A percentile compares a stretch with the other conserved stretches of the same genome.
phyloP scores from a whole-genome alignment of 2,329 filamentous ascomycete genomes.

The Cadophora gregata region DNA sequence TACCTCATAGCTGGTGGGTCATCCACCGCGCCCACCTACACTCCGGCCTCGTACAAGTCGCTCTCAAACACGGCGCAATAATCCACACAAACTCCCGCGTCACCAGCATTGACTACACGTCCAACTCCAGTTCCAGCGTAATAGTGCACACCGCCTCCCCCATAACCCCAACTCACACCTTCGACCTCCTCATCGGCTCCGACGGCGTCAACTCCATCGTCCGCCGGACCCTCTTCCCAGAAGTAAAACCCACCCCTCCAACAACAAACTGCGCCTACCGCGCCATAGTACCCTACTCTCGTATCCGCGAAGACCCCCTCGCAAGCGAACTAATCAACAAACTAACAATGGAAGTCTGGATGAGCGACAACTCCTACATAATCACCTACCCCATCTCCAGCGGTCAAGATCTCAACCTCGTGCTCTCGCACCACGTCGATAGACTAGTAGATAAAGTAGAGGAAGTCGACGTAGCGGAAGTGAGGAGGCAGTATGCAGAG shows the following conservation, averaged over 20 bases:
- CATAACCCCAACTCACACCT: constrained; percentile 39
- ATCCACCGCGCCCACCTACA: constrained; percentile 55
- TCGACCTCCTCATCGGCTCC: constrained; percentile 48
- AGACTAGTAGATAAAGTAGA: constrained; percentile 45
- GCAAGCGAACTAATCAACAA: constrained; percentile 47
- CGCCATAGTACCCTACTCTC: constrained; percentile 50
- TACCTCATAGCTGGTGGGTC: constrained; percentile 51
- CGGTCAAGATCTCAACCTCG: constrained; percentile 50
- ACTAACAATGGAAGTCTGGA: constrained; percentile 52
- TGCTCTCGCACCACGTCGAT: constrained; percentile 49
- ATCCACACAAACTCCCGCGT: constrained; percentile 49
- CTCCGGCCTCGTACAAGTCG: constrained; percentile 48
- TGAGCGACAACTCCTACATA: constrained; percentile 48
- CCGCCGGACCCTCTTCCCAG: constrained; percentile 48
- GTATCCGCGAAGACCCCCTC: constrained; percentile 48
- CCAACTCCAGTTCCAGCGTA: constrained; percentile 34
- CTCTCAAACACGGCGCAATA: constrained; percentile 45
- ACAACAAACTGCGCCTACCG: constrained; percentile 52
- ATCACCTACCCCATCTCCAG: constrained; percentile 52
- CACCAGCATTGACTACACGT: constrained; percentile 40
- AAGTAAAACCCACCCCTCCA: constrained; percentile 47
- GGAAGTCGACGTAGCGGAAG: constrained; percentile 48
- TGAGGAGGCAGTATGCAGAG: constrained; percentile 48
- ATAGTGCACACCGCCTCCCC: constrained; percentile 42
- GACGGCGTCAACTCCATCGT: constrained; percentile 50